Base-by-base conservation (phyloP, 192 early-diverging fungal species). In the Coemansia sp. region DNA sequence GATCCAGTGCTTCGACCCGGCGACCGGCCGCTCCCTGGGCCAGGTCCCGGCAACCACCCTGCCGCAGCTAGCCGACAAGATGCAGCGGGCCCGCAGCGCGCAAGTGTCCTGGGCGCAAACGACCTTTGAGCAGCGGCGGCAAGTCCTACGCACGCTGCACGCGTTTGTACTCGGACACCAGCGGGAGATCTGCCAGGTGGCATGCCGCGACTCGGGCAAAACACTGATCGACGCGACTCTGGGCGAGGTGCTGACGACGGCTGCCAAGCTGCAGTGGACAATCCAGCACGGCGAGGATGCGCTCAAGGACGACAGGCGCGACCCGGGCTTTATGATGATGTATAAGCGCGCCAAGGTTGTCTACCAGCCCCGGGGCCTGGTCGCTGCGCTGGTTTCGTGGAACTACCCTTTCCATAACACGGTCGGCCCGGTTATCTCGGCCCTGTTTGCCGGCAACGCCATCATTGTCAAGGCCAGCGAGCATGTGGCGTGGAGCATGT, bases 351-450 rank as follows among this genome's bases (percentile, higher is more conserved):
- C 91, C 18, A 82, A 82, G 45, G 83, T 94, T 21, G 83, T 86
- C 16, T 92, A 91, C 63, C 81, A 84, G 50, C 92, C 92, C 5
- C 78, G 89, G 58, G 91, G 91, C 15, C 87, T 92, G 3, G 86
- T 91, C 2, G 84, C 88, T 10, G 88, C 88, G 18, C 66, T 94
- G 54, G 90, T 94, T 1, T 85, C 83, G 20, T 94, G 91, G 91
- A 94, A 94, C 69, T 94, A 94, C 57, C 91, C 91, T 26, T 86
- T 88, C 71, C 88, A 88, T 58, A 88, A 90, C 49, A 82, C 84
- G 0, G 68, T 94, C 56, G 87, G 87, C 3, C 92, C 90, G 6
- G 68, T 93, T 10, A 89, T 91, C 48, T 85, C 88, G 18, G 88
- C 92, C 0, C 66, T 94, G 14, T 88, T 93, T 65, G 79, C 88